Evolutionary conservation across 2,329 filamentous ascomycete species (phyloP).

Genomic region (Cladosporium austrohemisphaericum): DNA sequence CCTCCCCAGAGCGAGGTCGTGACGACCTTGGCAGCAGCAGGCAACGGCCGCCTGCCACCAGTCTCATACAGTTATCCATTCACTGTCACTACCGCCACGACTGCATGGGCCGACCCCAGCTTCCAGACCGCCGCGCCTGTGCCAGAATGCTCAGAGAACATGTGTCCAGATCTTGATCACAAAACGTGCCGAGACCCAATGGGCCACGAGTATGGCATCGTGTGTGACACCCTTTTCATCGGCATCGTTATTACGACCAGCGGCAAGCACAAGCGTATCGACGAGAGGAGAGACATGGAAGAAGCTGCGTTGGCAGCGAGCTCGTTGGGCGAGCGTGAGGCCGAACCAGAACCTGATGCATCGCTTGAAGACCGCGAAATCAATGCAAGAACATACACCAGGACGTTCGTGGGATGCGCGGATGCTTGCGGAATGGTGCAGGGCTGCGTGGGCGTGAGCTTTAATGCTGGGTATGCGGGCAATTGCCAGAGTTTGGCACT

Average conservation of each 20-base stretch:
- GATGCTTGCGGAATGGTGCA: constrained; percentile 19
- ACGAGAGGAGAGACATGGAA: constrained; percentile 8
- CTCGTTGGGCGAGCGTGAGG: constrained; percentile 16
- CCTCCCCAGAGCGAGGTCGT: constrained; percentile 4
- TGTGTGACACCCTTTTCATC: constrained; percentile 20
- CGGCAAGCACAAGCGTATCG: constrained; percentile 18
- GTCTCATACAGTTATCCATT: constrained; percentile 18
- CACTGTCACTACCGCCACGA: constrained; percentile 21
- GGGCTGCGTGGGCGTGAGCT: constrained; percentile 19
- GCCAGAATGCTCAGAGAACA: constrained; percentile 18
- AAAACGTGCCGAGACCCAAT: constrained; percentile 17
- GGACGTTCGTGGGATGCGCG: constrained; percentile 16
- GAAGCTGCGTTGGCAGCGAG: constrained; percentile 11
- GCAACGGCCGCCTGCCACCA: not conserved
- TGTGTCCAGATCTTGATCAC: constrained; percentile 19
- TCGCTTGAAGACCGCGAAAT: constrained; percentile 1
- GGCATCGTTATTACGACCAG: constrained; percentile 21
- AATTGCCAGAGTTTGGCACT: constrained; percentile 9
- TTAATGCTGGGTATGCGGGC: constrained; percentile 14
- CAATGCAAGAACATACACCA: constrained; percentile 17
- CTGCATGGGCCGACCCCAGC: constrained; percentile 17
- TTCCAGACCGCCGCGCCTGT: constrained; percentile 18
- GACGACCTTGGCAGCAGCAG: not conserved
- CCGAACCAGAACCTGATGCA: not conserved
- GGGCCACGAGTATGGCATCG: constrained; percentile 18